phyloP scores from a whole-genome alignment of 192 early-diverging fungal species.

The Fimicolochytrium jonesii region DNA sequence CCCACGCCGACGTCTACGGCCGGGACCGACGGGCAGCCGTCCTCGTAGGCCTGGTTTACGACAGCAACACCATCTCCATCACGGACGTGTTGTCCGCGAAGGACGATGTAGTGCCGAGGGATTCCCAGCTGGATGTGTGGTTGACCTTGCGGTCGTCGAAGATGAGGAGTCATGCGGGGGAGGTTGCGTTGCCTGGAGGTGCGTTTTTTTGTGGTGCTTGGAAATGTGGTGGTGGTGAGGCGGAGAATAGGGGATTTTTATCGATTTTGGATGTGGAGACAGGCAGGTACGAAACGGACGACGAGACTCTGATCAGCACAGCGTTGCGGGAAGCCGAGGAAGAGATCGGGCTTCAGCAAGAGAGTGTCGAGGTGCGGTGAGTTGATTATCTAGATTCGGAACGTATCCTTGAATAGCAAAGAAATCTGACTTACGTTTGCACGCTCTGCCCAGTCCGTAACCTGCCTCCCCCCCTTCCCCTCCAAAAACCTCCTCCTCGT shows the following conservation, averaged over 20 bases:
- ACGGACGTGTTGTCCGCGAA: too few species aligned
- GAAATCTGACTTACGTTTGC: too few species aligned
- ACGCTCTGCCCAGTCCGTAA: constrained; percentile 6
- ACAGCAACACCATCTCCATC: constrained; percentile 7
- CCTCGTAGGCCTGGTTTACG: constrained; percentile 22
- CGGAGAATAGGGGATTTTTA: background rate
- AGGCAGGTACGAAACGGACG: constrained; percentile 25
- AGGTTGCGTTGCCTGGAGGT: constrained; percentile 39
- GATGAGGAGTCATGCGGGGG: constrained; percentile 34
- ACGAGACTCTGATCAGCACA: constrained; percentile 20
- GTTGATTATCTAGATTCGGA: too few species aligned
- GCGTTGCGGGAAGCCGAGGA: constrained; percentile 36
- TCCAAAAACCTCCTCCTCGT: constrained; percentile 28
- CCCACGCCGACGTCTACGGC: constrained; percentile 5
- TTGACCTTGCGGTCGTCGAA: constrained; percentile 21
- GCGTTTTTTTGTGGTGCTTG: background rate
- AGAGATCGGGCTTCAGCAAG: constrained; percentile 32
- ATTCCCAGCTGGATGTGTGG: constrained; percentile 20
- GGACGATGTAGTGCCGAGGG: too few species aligned
- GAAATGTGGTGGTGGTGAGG: background rate
- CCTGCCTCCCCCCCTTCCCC: constrained; percentile 18
- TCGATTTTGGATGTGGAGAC: background rate
- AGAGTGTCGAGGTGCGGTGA: constrained; percentile 16
- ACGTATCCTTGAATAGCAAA: too few species aligned
- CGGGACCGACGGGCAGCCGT: constrained; percentile 28